Conservation (phyloP, 2,329 filamentous ascomycete species). For the Cladobotryum protrusum region DNA sequence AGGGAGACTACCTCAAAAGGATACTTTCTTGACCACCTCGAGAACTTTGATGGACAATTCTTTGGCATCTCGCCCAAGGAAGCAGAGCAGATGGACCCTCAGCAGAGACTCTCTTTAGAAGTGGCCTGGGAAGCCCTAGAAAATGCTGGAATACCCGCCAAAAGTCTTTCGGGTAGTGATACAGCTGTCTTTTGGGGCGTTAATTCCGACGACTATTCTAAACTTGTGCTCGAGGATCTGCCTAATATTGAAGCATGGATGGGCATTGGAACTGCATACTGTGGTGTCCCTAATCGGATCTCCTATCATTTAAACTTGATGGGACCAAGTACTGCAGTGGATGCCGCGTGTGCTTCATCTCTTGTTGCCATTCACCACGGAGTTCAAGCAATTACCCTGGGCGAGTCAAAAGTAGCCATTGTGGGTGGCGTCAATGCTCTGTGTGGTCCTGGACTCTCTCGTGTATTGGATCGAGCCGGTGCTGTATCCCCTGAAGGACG, state of each 20-base stretch:
- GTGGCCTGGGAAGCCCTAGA: constrained; percentile 7
- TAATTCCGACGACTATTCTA: constrained; percentile 5
- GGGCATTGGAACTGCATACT: constrained; percentile 6
- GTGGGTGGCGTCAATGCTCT: constrained; percentile 29
- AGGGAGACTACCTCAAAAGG: constrained; percentile 1
- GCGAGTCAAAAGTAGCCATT: constrained; percentile 38
- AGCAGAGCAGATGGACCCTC: constrained; percentile 10
- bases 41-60: constrained; percentile 10
- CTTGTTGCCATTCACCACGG: constrained; percentile 42
- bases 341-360: constrained; percentile 45
- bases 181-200: constrained; percentile 8
- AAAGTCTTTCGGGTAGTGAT: constrained; percentile 1
- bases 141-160: constrained; percentile 2
- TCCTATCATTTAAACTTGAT: constrained; percentile 48
- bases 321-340: constrained; percentile 44
- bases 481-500: constrained; percentile 5
- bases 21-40: constrained; percentile 7
- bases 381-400: constrained; percentile 39
- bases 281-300: constrained; percentile 34
- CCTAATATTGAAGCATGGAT: constrained; percentile 10
- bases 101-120: constrained; percentile 4
- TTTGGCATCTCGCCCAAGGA: constrained; percentile 9
- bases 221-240: constrained; percentile 6
- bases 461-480: constrained; percentile 7
- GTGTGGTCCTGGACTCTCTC: neutral